A percentile compares a stretch with the other conserved stretches of the same genome.
These are phyloP conservation scores for Voacanga thouarsii DNA, from an alignment of 257 asterid species.

Conservation along the genomic window DNA sequence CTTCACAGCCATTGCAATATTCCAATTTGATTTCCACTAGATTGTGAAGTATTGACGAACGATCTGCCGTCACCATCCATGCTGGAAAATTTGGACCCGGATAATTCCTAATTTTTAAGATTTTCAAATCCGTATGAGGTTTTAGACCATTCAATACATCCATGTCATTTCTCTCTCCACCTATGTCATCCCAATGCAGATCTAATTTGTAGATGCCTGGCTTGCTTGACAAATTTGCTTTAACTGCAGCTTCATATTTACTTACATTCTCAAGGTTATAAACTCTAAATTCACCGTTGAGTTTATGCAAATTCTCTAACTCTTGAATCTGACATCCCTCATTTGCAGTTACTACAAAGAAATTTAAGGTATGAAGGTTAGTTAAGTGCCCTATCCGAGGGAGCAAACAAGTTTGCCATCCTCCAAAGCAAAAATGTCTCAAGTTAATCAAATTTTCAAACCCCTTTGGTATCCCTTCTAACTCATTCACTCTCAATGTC, in stretches of 20 bases:
- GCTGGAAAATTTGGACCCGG: conserved; percentile 20
- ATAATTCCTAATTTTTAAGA: conserved; percentile 8
- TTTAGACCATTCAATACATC: conserved; percentile 18
- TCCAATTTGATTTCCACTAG: not conserved
- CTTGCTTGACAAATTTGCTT: conserved; percentile 17
- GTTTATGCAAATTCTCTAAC: too few relatives aligned
- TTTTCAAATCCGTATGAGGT: conserved; percentile 21
- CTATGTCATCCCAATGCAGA: not conserved
- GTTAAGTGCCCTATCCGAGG: not conserved
- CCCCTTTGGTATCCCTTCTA: not conserved
- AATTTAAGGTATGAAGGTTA: too few relatives aligned
- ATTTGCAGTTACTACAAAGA: too few relatives aligned
- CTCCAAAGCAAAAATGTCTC: conserved; percentile 23
- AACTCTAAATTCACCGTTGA: too few relatives aligned
- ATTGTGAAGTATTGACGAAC: not conserved
- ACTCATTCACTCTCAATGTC: conserved; percentile 1
- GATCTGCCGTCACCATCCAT: conserved; percentile 12
- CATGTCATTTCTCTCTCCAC: not conserved
- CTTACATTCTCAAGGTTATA: not conserved
- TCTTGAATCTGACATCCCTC: too few relatives aligned
- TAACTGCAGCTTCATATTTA: conserved; percentile 8
- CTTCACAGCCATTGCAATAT: not conserved
- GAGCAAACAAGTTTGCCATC: conserved; percentile 19
- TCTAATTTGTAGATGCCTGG: conserved; percentile 3
- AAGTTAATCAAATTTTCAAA: conserved; percentile 14